A percentile compares a stretch with the other conserved stretches of the same genome.
phyloP scores from a whole-genome alignment of 306 rosid genomes.

The Cotoneaster glaucophyllus region DNA sequence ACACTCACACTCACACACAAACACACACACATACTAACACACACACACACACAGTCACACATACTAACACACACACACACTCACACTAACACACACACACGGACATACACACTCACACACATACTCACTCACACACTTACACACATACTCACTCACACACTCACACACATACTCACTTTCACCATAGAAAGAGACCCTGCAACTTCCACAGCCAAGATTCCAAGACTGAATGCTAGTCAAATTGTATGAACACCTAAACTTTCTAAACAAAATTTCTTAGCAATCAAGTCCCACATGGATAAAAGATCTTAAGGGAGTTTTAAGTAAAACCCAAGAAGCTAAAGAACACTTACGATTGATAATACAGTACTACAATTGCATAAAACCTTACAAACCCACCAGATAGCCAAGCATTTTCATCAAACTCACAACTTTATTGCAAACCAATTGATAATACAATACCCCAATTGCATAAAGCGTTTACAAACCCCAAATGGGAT shows the following conservation, averaged over 20 bases:
- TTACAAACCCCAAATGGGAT: not conserved
- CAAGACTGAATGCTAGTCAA: not conserved
- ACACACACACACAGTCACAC: too few relatives aligned
- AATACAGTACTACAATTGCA: not conserved
- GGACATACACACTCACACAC: too few relatives aligned
- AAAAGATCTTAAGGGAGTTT: not conserved
- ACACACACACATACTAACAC: too few relatives aligned
- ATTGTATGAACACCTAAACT: not conserved
- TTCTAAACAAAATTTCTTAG: not conserved
- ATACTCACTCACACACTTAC: too few relatives aligned
- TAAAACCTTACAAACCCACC: too few relatives aligned
- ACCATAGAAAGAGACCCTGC: not conserved
- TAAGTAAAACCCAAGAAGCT: not conserved
- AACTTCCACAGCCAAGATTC: not conserved
- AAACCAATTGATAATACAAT: not conserved
- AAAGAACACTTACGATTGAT: not conserved
- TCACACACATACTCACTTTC: too few relatives aligned
- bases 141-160: too few relatives aligned
- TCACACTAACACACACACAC: too few relatives aligned
- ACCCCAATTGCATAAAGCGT: not conserved
- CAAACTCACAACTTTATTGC: not conserved
- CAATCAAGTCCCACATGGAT: not conserved
- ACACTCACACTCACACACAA: too few relatives aligned
- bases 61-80: too few relatives aligned
- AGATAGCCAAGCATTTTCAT: not conserved